These are phyloP conservation scores for Papiliotrema laurentii DNA, from an alignment of 1,284 basidiomycete genomes.

Conservation along the genomic window DNA sequence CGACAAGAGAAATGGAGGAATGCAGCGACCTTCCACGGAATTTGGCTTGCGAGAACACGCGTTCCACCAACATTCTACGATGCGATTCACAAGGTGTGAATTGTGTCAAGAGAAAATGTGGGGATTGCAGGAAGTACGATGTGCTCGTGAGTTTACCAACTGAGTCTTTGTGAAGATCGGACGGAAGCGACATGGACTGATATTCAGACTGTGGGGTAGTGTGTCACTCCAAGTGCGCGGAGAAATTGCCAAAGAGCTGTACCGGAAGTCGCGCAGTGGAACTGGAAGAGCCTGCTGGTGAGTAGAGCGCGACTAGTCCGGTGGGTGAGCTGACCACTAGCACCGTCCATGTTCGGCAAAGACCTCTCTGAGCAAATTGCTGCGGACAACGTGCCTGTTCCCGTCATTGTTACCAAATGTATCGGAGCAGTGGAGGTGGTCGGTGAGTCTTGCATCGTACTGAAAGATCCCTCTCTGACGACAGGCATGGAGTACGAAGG, in stretches of 20 bases:
- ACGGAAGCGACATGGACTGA: not conserved
- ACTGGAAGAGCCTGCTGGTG: slow-evolving; percentile 52
- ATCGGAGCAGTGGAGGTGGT: slow-evolving; percentile 82
- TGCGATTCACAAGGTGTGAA: slow-evolving; percentile 87
- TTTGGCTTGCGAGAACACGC: slow-evolving; percentile 60
- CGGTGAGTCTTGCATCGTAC: slow-evolving; percentile 54
- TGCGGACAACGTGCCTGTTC: slow-evolving; percentile 69
- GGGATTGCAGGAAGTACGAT: slow-evolving; percentile 85
- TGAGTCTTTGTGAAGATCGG: not conserved
- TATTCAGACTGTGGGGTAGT: slow-evolving; percentile 49
- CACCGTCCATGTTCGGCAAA: slow-evolving; percentile 85
- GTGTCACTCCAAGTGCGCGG: slow-evolving; percentile 51
- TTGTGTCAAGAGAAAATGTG: slow-evolving; percentile 98
- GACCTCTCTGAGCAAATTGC: slow-evolving; percentile 77
- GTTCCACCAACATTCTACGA: slow-evolving; percentile 83
- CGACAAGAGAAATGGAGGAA: slow-evolving; percentile 14
- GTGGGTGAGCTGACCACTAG: slow-evolving; percentile 46
- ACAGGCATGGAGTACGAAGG: slow-evolving; percentile 53
- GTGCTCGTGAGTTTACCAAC: slow-evolving; percentile 61
- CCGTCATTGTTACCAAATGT: slow-evolving; percentile 90
- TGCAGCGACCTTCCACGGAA: slow-evolving; percentile 42
- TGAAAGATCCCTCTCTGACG: not conserved
- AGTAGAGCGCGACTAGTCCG: slow-evolving; percentile 35
- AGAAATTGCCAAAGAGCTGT: slow-evolving; percentile 46
- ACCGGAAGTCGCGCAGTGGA: slow-evolving; percentile 25